Conservation (phyloP, 306 rosid species). For the Prunus kanzakura region DNA sequence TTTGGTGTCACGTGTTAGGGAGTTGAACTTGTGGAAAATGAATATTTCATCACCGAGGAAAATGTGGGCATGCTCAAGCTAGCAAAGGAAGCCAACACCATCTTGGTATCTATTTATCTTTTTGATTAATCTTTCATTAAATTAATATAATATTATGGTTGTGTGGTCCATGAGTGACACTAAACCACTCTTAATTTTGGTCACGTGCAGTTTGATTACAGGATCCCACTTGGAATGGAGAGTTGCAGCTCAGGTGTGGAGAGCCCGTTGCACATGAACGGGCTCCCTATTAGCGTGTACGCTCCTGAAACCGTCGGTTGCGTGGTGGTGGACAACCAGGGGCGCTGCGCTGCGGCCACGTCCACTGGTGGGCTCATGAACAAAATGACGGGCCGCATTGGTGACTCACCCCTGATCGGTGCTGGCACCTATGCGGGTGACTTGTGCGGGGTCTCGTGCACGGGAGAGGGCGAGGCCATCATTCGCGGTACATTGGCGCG, state of each 20-base stretch:
- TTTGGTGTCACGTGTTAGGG: slow-evolving; percentile 39
- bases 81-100: slow-evolving; percentile 89
- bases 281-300: slow-evolving; percentile 75
- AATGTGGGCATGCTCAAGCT: slow-evolving; percentile 80
- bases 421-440: slow-evolving; percentile 89
- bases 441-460: slow-evolving; percentile 86
- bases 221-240: slow-evolving; percentile 57
- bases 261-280: slow-evolving; percentile 72
- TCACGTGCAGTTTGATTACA: slow-evolving; percentile 64
- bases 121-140: neutral
- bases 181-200: neutral
- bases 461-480: slow-evolving; percentile 94
- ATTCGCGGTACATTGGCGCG: slow-evolving; percentile 90
- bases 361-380: slow-evolving; percentile 92
- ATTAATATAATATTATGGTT: neutral
- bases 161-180: too few species aligned
- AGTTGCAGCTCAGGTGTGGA: slow-evolving; percentile 53
- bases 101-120: slow-evolving; percentile 43
- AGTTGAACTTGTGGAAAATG: slow-evolving; percentile 63
- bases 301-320: slow-evolving; percentile 97
- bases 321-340: slow-evolving; percentile 75
- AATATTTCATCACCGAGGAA: slow-evolving; percentile 80
- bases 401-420: slow-evolving; percentile 85
- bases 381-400: slow-evolving; percentile 76
- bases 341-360: slow-evolving; percentile 81